Conservation (phyloP, 441 rosid species). For the Pelargonium australe region DNA sequence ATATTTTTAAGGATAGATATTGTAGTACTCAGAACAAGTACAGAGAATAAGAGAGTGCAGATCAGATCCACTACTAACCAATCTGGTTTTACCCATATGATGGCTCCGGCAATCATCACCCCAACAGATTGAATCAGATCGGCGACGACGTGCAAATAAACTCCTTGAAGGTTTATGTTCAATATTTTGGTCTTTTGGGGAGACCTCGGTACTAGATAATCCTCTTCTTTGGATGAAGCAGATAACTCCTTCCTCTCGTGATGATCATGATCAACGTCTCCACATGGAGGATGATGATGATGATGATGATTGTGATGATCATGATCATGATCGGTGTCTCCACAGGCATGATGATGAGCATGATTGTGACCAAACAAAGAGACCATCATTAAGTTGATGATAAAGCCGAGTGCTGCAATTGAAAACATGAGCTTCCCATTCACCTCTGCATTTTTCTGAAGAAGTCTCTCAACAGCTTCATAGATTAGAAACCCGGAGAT, state of each 20-base stretch:
- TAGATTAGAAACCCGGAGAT: conserved; percentile 50
- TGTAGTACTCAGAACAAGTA: conserved; percentile 48
- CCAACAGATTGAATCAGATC: conserved; percentile 73
- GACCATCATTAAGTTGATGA: conserved; percentile 48
- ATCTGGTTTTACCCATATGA: conserved; percentile 54
- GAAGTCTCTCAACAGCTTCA: conserved; percentile 55
- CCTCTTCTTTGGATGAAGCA: conserved; percentile 14
- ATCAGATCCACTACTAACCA: conserved; percentile 61
- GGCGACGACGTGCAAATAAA: conserved; percentile 59
- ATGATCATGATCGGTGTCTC: conserved; percentile 10
- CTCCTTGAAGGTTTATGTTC: conserved; percentile 75
- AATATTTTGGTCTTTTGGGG: conserved; percentile 21
- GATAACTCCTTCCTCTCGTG: too few species aligned
- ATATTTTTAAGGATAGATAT: conserved; percentile 53
- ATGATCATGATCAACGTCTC: too few species aligned
- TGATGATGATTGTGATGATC: conserved; percentile 17
- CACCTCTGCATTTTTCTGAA: conserved; percentile 23
- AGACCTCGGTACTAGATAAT: conserved; percentile 26
- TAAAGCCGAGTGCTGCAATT: conserved; percentile 48
- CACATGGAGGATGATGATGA: conserved; percentile 7
- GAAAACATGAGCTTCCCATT: conserved; percentile 61
- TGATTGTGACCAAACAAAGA: conserved; percentile 26
- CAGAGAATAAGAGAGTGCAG: conserved; percentile 55
- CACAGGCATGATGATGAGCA: neutral
- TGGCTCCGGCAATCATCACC: conserved; percentile 64